phyloP scores from a whole-genome alignment of 192 early-diverging fungal genomes.

The Coemansia sp. region DNA sequence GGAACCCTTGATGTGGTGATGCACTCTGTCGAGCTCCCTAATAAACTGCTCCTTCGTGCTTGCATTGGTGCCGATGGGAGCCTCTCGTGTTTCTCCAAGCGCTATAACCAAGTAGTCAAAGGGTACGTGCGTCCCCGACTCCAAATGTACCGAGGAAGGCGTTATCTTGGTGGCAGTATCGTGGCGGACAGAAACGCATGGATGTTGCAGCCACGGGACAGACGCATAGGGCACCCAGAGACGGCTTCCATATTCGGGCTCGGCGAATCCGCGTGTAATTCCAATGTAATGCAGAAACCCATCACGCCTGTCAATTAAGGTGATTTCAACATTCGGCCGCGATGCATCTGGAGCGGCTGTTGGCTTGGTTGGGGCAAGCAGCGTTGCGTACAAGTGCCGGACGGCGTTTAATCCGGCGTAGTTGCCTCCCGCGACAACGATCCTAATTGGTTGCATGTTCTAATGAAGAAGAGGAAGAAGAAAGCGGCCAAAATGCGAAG shows the following conservation, averaged over 20 bases:
- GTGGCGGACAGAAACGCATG: conserved; percentile 43
- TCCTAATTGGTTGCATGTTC: conserved; percentile 6
- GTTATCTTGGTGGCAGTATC: conserved; percentile 48
- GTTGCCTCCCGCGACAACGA: conserved; percentile 49
- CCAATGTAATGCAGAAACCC: conserved; percentile 62
- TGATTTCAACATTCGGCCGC: conserved; percentile 34
- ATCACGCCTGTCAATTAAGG: conserved; percentile 59
- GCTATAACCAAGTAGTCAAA: conserved; percentile 62
- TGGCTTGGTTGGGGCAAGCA: conserved; percentile 15
- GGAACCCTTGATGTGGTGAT: conserved; percentile 51
- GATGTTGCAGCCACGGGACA: conserved; percentile 42
- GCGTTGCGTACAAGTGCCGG: conserved; percentile 23
- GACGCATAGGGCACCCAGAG: conserved; percentile 60
- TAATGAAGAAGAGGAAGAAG: no score
- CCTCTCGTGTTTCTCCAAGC: conserved; percentile 50
- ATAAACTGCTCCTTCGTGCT: conserved; percentile 32
- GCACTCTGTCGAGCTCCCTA: conserved; percentile 12
- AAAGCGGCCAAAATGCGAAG: no score
- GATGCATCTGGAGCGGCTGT: not conserved
- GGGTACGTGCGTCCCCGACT: conserved; percentile 12
- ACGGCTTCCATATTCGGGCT: conserved; percentile 50
- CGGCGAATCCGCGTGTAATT: conserved; percentile 51
- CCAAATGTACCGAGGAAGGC: conserved; percentile 24
- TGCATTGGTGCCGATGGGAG: conserved; percentile 33
- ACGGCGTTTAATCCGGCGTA: conserved; percentile 46